Evolutionary conservation across 257 asterid species (phyloP).

Genomic region (Parsonsia alboflavescens): DNA sequence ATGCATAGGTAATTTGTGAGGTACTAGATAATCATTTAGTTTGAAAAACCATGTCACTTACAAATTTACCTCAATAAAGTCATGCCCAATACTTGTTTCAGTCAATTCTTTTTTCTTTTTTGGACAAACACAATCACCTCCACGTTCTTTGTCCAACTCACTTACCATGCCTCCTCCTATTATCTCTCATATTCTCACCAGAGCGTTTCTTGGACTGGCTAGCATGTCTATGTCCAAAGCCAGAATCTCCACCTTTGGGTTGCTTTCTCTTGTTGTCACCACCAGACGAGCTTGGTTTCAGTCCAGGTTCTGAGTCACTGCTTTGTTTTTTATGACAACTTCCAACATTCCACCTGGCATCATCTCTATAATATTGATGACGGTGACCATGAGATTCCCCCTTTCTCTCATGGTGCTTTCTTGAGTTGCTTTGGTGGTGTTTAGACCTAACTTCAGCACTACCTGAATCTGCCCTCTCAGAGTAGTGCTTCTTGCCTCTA

Average conservation of each 20-base stretch:
- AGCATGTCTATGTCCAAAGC: conserved; percentile 19
- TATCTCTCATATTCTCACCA: conserved; percentile 12
- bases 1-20: conserved; percentile 23
- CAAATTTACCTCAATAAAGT: conserved; percentile 32
- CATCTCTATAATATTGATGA: conserved; percentile 30
- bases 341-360: conserved; percentile 23
- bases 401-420: conserved; percentile 39
- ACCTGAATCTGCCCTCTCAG: conserved; percentile 47
- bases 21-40: conserved; percentile 31
- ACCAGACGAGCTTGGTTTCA: conserved; percentile 18
- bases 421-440: conserved; percentile 42
- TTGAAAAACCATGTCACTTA: conserved; percentile 6
- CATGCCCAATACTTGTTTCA: conserved; percentile 33
- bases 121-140: conserved; percentile 19
- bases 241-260: conserved; percentile 26
- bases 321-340: conserved; percentile 18
- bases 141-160: conserved; percentile 23
- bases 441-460: conserved; percentile 36
- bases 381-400: conserved; percentile 36
- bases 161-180: conserved; percentile 25
- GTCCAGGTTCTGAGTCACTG: conserved; percentile 15
- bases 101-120: conserved; percentile 32
- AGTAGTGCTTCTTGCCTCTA: conserved; percentile 41
- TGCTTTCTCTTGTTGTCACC: conserved; percentile 28
- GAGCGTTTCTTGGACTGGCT: conserved; percentile 16